A percentile compares a stretch with the other conserved stretches of the same genome.
phyloP scores from a whole-genome alignment of 2,329 filamentous ascomycete genomes.

The Camillea tinctor region DNA sequence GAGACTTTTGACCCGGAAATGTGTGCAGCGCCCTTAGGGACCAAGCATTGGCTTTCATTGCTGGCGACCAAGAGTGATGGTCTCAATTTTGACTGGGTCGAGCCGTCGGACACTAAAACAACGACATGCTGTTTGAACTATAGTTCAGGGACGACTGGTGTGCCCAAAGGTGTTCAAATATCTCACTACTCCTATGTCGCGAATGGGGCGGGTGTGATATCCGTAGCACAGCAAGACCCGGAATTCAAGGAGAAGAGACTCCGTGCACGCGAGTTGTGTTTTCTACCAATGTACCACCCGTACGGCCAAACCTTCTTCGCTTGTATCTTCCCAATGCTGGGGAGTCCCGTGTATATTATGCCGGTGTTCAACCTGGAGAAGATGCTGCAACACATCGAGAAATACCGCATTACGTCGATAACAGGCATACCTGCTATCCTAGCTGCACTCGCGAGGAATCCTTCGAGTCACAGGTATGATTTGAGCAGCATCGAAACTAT shows the following conservation, averaged over 20 bases:
- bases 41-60: conserved; percentile 29
- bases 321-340: conserved; percentile 53
- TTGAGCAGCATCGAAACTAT: conserved; percentile 62
- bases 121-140: conserved; percentile 74
- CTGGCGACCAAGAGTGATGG: conserved; percentile 41
- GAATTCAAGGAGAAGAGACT: conserved; percentile 45
- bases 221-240: conserved; percentile 44
- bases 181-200: conserved; percentile 75
- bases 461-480: conserved; percentile 63
- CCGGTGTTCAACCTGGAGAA: conserved; percentile 71
- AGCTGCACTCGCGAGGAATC: conserved; percentile 70
- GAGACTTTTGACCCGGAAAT: conserved; percentile 38
- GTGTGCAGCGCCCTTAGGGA: conserved; percentile 24
- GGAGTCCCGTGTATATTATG: conserved; percentile 76
- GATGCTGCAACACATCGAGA: conserved; percentile 67
- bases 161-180: conserved; percentile 82
- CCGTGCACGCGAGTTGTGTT: conserved; percentile 54
- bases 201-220: conserved; percentile 63
- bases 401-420: conserved; percentile 66
- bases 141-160: conserved; percentile 74
- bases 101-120: conserved; percentile 48
- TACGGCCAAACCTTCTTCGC: conserved; percentile 71
- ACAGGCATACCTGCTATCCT: conserved; percentile 73
- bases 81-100: conserved; percentile 61
- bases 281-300: conserved; percentile 76